phyloP scores from a whole-genome alignment of 1,139 yeast genomes.

The Suhomyces wounanorum region DNA sequence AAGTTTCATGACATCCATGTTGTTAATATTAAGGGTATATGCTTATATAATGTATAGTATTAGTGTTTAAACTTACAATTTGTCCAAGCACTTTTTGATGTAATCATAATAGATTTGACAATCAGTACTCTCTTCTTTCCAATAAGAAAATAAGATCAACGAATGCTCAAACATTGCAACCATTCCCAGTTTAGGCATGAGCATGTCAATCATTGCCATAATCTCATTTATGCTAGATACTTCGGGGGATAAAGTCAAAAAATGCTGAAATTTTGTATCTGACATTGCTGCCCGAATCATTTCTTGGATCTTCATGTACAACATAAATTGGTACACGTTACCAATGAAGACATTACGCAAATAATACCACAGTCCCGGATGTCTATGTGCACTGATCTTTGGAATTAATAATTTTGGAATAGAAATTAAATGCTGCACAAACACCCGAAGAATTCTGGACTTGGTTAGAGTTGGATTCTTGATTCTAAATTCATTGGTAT shows the following conservation, averaged over 20 bases:
- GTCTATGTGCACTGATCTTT: constrained; percentile 41
- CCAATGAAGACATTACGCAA: constrained; percentile 44
- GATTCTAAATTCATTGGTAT: constrained; percentile 20
- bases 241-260: constrained; percentile 10
- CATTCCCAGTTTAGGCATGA: constrained; percentile 30
- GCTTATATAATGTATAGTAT: background rate
- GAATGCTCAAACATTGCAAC: constrained; percentile 34
- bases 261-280: constrained; percentile 14
- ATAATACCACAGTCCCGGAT: constrained; percentile 47
- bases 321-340: constrained; percentile 38
- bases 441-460: constrained; percentile 17
- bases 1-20: background rate
- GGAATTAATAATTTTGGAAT: constrained; percentile 40
- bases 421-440: constrained; percentile 28
- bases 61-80: constrained; percentile 3
- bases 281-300: constrained; percentile 19
- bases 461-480: constrained; percentile 16
- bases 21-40: too few species aligned
- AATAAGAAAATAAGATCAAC: constrained; percentile 35
- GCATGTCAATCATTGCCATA: constrained; percentile 21
- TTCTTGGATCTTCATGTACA: constrained; percentile 36
- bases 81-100: constrained; percentile 25
- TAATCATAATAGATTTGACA: constrained; percentile 33
- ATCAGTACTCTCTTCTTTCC: constrained; percentile 42
- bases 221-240: constrained; percentile 12